phyloP scores from a whole-genome alignment of 495 filamentous ascomycete genomes.

The Penicillium macrosclerotiorum region DNA sequence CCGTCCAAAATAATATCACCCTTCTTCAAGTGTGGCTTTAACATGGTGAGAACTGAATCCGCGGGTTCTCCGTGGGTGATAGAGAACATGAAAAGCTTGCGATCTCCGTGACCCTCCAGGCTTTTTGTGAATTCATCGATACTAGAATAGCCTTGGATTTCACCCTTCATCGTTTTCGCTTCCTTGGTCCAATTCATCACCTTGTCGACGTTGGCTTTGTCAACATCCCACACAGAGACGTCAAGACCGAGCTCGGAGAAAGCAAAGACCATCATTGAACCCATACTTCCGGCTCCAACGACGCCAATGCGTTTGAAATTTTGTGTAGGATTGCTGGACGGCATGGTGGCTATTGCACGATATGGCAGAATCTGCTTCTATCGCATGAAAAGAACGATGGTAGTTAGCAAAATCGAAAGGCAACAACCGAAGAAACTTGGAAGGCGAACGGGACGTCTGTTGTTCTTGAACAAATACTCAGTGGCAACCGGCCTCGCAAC shows the following conservation, averaged over 20 bases:
- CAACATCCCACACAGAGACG: conserved; percentile 62
- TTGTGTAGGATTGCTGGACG: conserved; percentile 16
- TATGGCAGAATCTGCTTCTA: background rate
- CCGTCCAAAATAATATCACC: conserved; percentile 73
- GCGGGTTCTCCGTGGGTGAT: conserved; percentile 67
- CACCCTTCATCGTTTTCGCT: conserved; percentile 25
- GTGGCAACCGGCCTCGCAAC: conserved; percentile 15
- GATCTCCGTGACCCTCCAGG: conserved; percentile 33
- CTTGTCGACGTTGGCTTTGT: conserved; percentile 46
- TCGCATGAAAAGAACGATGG: background rate
- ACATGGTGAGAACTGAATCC: conserved; percentile 60
- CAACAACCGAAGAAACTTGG: background rate
- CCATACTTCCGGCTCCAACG: conserved; percentile 66
- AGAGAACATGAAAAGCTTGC: conserved; percentile 61
- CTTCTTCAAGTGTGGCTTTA: conserved; percentile 53
- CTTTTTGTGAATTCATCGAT: conserved; percentile 41
- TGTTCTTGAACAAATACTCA: conserved; percentile 12
- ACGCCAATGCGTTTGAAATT: conserved; percentile 53
- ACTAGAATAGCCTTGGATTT: conserved; percentile 34
- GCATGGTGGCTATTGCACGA: conserved; percentile 17
- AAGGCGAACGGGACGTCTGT: background rate
- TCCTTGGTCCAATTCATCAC: conserved; percentile 21
- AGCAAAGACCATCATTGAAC: conserved; percentile 61
- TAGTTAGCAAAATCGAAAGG: background rate
- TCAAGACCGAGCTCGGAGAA: conserved; percentile 60